Conservation (phyloP, 108 stramenopile genomes). For the Discostella stelligeroides region DNA sequence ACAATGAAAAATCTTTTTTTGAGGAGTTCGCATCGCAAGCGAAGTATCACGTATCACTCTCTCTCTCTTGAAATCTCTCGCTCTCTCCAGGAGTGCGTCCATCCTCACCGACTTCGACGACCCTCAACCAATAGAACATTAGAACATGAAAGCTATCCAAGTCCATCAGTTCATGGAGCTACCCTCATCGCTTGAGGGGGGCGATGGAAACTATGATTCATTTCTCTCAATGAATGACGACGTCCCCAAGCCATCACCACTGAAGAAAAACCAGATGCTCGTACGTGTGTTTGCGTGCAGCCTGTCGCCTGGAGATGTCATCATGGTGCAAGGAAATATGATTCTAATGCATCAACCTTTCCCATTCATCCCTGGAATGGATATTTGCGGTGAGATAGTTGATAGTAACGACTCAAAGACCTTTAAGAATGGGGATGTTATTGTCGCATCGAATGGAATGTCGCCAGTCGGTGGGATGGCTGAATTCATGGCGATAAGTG, state of each 20-base stretch:
- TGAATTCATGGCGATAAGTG: slow-evolving; percentile 20
- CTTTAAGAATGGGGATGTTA: slow-evolving; percentile 17
- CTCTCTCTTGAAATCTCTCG: no score
- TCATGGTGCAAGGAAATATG: slow-evolving; percentile 17
- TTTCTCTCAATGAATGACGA: slow-evolving; percentile 10
- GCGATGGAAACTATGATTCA: slow-evolving; percentile 10
- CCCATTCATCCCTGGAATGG: slow-evolving; percentile 32
- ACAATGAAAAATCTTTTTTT: no score
- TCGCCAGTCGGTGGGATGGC: slow-evolving; percentile 22
- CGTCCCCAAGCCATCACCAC: background rate
- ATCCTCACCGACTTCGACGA: no score
- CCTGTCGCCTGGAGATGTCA: slow-evolving; percentile 25
- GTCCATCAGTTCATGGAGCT: slow-evolving; percentile 14
- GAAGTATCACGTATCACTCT: no score
- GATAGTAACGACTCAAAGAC: background rate
- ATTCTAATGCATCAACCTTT: slow-evolving; percentile 19
- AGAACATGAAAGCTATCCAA: slow-evolving; percentile 13
- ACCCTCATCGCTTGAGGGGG: slow-evolving; percentile 17
- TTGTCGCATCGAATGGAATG: slow-evolving; percentile 27
- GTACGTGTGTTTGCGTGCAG: slow-evolving; percentile 31
- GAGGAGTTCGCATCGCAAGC: no score
- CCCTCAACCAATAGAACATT: background rate
- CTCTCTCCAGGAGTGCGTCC: no score
- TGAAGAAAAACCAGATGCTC: slow-evolving; percentile 17
- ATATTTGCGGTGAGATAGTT: slow-evolving; percentile 25